phyloP scores from a whole-genome alignment of 2,329 filamentous ascomycete species.

The Arthrinium phaeospermum region DNA sequence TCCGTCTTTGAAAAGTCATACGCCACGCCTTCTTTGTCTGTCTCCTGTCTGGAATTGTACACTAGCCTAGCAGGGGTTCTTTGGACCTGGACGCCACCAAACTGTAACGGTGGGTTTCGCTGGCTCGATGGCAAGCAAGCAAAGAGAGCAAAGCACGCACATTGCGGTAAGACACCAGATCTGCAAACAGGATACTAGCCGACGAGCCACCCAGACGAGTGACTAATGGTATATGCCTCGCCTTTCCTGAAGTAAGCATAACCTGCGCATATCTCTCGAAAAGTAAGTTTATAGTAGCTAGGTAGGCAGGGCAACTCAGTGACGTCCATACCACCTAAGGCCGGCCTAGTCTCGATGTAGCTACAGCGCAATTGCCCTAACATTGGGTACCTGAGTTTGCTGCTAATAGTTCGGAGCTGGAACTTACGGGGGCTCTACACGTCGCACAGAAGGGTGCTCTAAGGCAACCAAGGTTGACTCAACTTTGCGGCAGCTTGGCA shows the following conservation, averaged over 20 bases:
- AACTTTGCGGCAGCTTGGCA: not conserved
- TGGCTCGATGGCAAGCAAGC: not conserved
- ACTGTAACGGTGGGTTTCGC: slow-evolving; percentile 8
- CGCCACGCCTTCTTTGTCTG: not conserved
- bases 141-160: not conserved
- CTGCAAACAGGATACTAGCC: not conserved
- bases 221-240: not conserved
- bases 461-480: not conserved
- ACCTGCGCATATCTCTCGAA: not conserved
- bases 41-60: not conserved
- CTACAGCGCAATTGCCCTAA: not conserved
- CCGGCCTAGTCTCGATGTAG: not conserved
- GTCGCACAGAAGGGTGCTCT: not conserved
- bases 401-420: not conserved
- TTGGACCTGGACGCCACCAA: slow-evolving; percentile 10
- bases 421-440: not conserved
- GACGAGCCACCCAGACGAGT: not conserved
- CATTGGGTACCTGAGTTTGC: not conserved
- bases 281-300: not conserved
- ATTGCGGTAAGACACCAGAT: not conserved
- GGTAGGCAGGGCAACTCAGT: slow-evolving; percentile 6
- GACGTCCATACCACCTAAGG: not conserved
- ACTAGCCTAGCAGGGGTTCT: not conserved
- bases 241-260: not conserved
- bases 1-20: not conserved